These are phyloP conservation scores for Rhododendron ovatum DNA, from an alignment of 148 eudicot genomes.

Conservation along the genomic window DNA sequence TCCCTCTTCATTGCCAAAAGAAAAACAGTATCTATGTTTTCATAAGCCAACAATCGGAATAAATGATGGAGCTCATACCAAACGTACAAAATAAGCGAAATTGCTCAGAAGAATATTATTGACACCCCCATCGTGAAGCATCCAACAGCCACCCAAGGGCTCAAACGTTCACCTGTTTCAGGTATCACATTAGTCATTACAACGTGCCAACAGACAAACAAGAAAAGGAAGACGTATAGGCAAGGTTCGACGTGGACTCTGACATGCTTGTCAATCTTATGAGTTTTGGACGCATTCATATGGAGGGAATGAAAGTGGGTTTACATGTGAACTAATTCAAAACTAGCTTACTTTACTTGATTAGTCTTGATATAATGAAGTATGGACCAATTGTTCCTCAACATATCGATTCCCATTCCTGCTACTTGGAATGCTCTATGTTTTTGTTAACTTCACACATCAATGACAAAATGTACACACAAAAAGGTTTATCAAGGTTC, in stretches of 20 bases:
- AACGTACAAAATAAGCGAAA: background rate
- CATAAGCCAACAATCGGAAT: background rate
- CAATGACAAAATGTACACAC: background rate
- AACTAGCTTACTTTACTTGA: background rate
- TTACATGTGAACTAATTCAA: background rate
- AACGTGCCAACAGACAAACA: background rate
- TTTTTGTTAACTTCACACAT: background rate
- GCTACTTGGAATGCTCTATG: background rate
- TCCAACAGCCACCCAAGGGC: constrained; percentile 84
- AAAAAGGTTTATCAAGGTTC: background rate
- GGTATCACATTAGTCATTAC: background rate
- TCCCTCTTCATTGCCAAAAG: background rate
- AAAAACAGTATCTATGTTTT: background rate
- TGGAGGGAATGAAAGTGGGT: background rate
- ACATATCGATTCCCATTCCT: background rate
- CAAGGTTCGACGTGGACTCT: background rate
- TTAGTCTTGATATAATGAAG: background rate
- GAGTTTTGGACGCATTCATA: background rate
- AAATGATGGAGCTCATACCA: constrained; percentile 2
- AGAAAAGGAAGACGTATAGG: background rate
- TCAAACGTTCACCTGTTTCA: constrained; percentile 74
- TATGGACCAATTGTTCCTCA: background rate
- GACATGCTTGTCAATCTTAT: background rate
- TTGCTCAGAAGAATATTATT: constrained; percentile 63
- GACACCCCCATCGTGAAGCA: constrained; percentile 86